Percentiles rank a stretch among this genome's conserved stretches.
Evolutionary conservation across 163 green algal species (phyloP).

Genomic region (Scenedesmus sp.): DNA sequence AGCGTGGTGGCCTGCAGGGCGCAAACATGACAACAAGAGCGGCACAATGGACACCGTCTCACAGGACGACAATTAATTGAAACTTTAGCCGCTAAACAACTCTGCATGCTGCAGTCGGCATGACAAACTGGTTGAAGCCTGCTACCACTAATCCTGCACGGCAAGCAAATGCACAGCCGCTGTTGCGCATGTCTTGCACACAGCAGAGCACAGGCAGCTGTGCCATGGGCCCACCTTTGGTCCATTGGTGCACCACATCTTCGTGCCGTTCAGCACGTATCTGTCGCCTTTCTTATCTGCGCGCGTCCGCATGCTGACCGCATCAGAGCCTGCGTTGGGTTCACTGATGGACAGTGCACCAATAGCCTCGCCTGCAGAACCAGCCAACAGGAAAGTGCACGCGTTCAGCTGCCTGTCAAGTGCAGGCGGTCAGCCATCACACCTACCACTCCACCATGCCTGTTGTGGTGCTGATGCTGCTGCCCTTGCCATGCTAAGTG

Average conservation of each 20-base stretch:
- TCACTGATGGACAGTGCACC: conserved; percentile 95
- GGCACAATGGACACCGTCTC: neutral
- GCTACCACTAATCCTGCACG: too few species aligned
- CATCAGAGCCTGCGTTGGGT: conserved; percentile 87
- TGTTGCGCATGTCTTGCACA: neutral
- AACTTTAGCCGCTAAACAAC: too few species aligned
- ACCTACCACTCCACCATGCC: neutral
- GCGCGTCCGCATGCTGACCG: conserved; percentile 88
- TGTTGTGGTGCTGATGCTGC: neutral
- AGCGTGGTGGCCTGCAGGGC: conserved; percentile 69
- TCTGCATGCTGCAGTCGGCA: neutral
- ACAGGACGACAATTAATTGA: too few species aligned
- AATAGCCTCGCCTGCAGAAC: conserved; percentile 85
- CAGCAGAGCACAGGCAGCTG: too few species aligned
- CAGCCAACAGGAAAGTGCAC: neutral
- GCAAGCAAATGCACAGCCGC: neutral
- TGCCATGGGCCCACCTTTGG: conserved; percentile 61
- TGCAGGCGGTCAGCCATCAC: neutral
- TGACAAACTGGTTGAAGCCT: too few species aligned
- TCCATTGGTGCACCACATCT: conserved; percentile 83
- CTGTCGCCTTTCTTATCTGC: conserved; percentile 69
- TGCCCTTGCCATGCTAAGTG: neutral
- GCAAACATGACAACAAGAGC: neutral
- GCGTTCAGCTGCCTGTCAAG: neutral
- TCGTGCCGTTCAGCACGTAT: conserved; percentile 84